These are phyloP conservation scores for Aristolochia fimbriata DNA, from an alignment of 164 flowering plant species.

Conservation along the genomic window DNA sequence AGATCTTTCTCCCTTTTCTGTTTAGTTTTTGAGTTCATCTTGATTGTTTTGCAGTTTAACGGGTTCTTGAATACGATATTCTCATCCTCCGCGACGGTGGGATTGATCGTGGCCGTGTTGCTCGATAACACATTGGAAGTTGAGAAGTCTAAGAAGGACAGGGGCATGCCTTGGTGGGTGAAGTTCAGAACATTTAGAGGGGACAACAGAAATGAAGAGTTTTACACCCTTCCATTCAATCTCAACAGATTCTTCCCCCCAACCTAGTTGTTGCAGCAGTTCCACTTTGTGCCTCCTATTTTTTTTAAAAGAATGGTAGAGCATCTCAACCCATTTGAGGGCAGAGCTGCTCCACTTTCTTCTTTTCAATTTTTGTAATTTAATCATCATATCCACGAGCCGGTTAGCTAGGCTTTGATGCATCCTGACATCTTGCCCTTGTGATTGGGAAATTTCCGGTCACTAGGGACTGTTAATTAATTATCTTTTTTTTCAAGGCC, in stretches of 20 bases:
- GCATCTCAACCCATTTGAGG: too few species aligned
- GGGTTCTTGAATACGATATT: constrained; percentile 80
- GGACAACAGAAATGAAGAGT: constrained; percentile 92
- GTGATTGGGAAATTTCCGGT: too few species aligned
- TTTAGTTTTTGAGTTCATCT: background rate
- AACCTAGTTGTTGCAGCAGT: constrained; percentile 20
- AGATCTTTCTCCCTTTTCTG: background rate
- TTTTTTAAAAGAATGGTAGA: too few species aligned
- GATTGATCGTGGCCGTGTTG: constrained; percentile 71
- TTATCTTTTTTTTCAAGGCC: too few species aligned
- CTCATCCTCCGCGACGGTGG: constrained; percentile 80
- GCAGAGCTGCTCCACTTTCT: too few species aligned
- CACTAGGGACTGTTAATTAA: too few species aligned
- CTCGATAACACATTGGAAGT: constrained; percentile 92
- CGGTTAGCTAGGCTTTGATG: too few species aligned
- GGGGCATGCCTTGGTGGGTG: constrained; percentile 99
- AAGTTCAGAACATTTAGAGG: constrained; percentile 92
- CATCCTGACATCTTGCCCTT: too few species aligned
- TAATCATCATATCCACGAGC: too few species aligned
- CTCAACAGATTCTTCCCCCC: constrained; percentile 95
- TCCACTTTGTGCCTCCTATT: too few species aligned
- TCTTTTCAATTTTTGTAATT: too few species aligned
- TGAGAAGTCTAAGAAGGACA: constrained; percentile 75
- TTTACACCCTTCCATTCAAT: constrained; percentile 94
- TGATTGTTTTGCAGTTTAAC: constrained; percentile 58